A percentile compares a stretch with the other conserved stretches of the same genome.
These are phyloP conservation scores for Picochlorum sp. DNA, from an alignment of 139 green algal species.

Conservation along the genomic window DNA sequence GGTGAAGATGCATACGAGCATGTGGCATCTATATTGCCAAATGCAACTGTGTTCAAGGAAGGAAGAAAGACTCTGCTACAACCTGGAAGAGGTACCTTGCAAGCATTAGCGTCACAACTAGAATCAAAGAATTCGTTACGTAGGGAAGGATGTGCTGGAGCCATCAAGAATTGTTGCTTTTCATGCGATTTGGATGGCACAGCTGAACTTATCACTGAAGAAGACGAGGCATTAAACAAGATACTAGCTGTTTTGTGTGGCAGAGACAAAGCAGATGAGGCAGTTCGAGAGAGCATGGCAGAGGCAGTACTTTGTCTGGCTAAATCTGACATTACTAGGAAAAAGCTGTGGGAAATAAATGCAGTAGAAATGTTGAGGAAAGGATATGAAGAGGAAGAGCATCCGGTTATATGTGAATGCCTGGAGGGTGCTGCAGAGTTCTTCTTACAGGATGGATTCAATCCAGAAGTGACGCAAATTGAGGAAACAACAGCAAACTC, in stretches of 20 bases:
- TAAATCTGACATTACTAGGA: conserved; percentile 21
- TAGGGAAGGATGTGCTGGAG: conserved; percentile 27
- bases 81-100: conserved; percentile 46
- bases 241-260: conserved; percentile 44
- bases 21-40: conserved; percentile 56
- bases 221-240: conserved; percentile 25
- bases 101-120: conserved; percentile 40
- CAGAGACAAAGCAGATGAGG: conserved; percentile 17
- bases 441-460: conserved; percentile 26
- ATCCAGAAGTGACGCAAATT: background rate
- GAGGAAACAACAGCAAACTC: background rate
- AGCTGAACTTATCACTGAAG: conserved; percentile 14
- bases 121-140: conserved; percentile 23
- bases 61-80: conserved; percentile 55
- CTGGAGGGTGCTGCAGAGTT: conserved; percentile 52
- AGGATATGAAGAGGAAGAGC: conserved; percentile 54
- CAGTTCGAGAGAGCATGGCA: conserved; percentile 38
- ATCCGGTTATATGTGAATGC: conserved; percentile 35
- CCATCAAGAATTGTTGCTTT: conserved; percentile 53
- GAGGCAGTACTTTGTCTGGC: conserved; percentile 53
- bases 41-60: conserved; percentile 44
- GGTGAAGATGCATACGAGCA: conserved; percentile 47
- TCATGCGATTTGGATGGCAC: conserved; percentile 34
- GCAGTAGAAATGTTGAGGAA: conserved; percentile 45
- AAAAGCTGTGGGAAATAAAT: conserved; percentile 51